Conservation (phyloP, 2,329 filamentous ascomycete species). For the Pseudocercospora macadamiae region DNA sequence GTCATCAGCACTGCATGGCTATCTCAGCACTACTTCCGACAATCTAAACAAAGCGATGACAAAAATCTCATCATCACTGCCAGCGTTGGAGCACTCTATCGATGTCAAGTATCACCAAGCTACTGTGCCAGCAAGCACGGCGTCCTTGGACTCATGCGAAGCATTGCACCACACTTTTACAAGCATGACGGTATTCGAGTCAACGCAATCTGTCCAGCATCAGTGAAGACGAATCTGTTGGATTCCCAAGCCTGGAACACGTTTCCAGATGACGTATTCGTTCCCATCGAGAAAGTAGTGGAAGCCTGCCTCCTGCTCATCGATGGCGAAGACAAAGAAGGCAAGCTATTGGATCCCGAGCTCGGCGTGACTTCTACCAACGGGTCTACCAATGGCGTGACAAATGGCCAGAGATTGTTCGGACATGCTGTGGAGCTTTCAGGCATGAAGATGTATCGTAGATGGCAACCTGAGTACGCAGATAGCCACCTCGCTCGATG, state of each 20-base stretch:
- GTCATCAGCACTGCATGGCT: constrained; percentile 45
- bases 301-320: constrained; percentile 19
- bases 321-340: background rate
- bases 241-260: constrained; percentile 38
- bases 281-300: constrained; percentile 39
- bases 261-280: constrained; percentile 40
- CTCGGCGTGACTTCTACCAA: no score
- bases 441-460: constrained; percentile 26
- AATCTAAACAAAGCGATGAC: constrained; percentile 28
- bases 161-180: constrained; percentile 42
- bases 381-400: constrained; percentile 20
- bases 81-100: constrained; percentile 39
- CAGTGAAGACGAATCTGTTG: constrained; percentile 43
- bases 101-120: constrained; percentile 52
- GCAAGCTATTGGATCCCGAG: background rate
- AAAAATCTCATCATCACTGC: constrained; percentile 58
- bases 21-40: constrained; percentile 50
- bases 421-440: constrained; percentile 32
- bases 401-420: constrained; percentile 12
- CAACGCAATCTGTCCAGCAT: constrained; percentile 52
- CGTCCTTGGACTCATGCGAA: constrained; percentile 56
- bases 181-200: constrained; percentile 52
- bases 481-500: constrained; percentile 31
- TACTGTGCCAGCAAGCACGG: constrained; percentile 61
- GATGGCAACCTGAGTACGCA: constrained; percentile 26